Evolutionary conservation across 169 alveolate genomes (phyloP), one percentile per base, ranked within the genome.

Genomic region (Theileria parva): DNA sequence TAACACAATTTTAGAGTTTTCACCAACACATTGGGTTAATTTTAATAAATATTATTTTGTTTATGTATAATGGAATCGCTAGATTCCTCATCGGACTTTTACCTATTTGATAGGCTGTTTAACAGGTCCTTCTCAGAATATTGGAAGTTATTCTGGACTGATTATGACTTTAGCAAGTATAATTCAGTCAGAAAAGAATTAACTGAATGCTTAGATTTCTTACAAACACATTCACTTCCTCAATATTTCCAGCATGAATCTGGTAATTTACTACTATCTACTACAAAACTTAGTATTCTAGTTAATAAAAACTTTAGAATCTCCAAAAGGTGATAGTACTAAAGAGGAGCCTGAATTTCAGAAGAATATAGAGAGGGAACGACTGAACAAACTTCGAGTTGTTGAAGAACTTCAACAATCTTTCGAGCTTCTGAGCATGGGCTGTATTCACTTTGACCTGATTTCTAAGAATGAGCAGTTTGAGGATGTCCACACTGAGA

Each of bases 401-500:
- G 39, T 63, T 2, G 59, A 25, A 2, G 76, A 83, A 19, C 48
- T 83, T 21, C 79, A 83, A 21, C 25, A 34, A 12, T 77, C 89
- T 17, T 83, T 83, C 27, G 85, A 76, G 50, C 37, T 83, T 25
- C 19, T 74, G 28, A 70, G 39, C 51, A 48, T 75, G 7, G 80
- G 74, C 55, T 76, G 77, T n/a, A 70, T 67, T 25, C 50, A 32
- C 9, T 5, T 83, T 37, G 55, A 37, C 57, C 4, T 83, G 9
- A 23, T 74, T 23, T 83, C 89, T 15, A 8, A 48, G 4, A 83
- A 76, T 53, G 89, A 83, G 11, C 61, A 60, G 17, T 4, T 83
- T 19, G 86, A 9, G 2, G 89, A 83, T 39, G 48, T 83, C 15
- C 89, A 83, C 60, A 75, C 86, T 17, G 89, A 83, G n/a, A 9